Conservation (phyloP, 768 basidiomycete species). For the Gloeophyllum trabeum region DNA sequence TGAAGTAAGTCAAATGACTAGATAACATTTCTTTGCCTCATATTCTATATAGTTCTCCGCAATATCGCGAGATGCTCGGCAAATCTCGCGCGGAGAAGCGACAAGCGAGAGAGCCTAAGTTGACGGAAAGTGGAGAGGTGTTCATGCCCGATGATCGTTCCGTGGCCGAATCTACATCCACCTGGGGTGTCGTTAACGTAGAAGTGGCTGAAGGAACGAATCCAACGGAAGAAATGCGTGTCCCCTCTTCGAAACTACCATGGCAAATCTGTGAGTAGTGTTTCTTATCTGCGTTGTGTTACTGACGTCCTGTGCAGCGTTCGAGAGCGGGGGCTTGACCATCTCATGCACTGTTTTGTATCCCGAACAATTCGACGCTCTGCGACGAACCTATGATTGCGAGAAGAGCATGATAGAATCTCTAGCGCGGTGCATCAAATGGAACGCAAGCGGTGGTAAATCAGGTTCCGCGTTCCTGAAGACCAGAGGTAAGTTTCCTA, state of each 20-base stretch:
- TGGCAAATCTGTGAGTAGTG: slow-evolving; percentile 65
- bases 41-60: slow-evolving; percentile 46
- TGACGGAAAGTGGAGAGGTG: slow-evolving; percentile 58
- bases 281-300: neutral
- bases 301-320: slow-evolving; percentile 36
- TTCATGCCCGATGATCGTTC: slow-evolving; percentile 93
- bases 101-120: slow-evolving; percentile 40
- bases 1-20: slow-evolving; percentile 48
- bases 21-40: neutral
- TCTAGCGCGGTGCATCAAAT: slow-evolving; percentile 87
- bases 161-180: slow-evolving; percentile 72
- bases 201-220: slow-evolving; percentile 55
- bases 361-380: slow-evolving; percentile 92
- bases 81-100: slow-evolving; percentile 73
- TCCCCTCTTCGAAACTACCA: slow-evolving; percentile 68
- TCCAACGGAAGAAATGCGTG: slow-evolving; percentile 66
- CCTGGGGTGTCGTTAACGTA: slow-evolving; percentile 87
- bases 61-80: slow-evolving; percentile 70
- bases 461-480: slow-evolving; percentile 96
- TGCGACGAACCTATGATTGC: slow-evolving; percentile 87
- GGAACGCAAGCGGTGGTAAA: slow-evolving; percentile 93
- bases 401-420: slow-evolving; percentile 93
- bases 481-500: slow-evolving; percentile 57
- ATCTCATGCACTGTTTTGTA: slow-evolving; percentile 93
- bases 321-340: slow-evolving; percentile 80